Conservation (phyloP, 1,284 basidiomycete genomes). For the Ceratobasidium sp. region DNA sequence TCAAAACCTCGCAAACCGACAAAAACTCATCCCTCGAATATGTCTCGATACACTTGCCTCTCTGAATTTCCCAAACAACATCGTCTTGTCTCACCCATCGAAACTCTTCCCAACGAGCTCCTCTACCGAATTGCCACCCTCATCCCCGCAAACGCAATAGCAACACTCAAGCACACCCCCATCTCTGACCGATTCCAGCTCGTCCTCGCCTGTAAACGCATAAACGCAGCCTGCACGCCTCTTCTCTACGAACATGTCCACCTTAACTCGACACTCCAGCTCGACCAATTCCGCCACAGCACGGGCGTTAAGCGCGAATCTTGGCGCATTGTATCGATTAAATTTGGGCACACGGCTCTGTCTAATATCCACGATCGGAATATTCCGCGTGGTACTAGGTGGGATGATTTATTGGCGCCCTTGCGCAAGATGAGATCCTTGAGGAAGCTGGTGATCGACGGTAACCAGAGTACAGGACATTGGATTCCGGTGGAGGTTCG, state of each 20-base stretch:
- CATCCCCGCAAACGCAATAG: conserved; percentile 24
- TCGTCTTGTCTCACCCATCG: neutral
- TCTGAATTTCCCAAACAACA: too few relatives aligned
- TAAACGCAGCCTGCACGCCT: conserved; percentile 13
- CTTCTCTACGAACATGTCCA: conserved; percentile 34
- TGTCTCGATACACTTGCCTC: too few relatives aligned
- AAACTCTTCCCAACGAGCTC: conserved; percentile 27
- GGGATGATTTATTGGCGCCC: neutral
- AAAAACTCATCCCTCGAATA: too few relatives aligned
- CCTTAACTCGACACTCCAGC: conserved; percentile 2
- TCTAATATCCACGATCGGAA: neutral
- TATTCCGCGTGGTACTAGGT: conserved; percentile 1
- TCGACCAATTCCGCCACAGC: conserved; percentile 11
- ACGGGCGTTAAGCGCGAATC: conserved; percentile 17
- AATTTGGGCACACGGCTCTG: conserved; percentile 2
- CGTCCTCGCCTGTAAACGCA: neutral
- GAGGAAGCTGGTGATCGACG: conserved; percentile 4
- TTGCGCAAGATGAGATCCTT: conserved; percentile 15
- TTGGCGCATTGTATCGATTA: conserved; percentile 6
- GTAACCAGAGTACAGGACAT: neutral
- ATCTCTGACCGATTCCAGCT: conserved; percentile 21
- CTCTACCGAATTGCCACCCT: conserved; percentile 32
- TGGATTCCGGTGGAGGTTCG: neutral
- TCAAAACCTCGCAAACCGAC: too few relatives aligned
- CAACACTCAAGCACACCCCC: neutral